A percentile compares a stretch with the other conserved stretches of the same genome.
Evolutionary conservation across 2,329 filamentous ascomycete species (phyloP).

Genomic region (Beauveria rudraprayagi): DNA sequence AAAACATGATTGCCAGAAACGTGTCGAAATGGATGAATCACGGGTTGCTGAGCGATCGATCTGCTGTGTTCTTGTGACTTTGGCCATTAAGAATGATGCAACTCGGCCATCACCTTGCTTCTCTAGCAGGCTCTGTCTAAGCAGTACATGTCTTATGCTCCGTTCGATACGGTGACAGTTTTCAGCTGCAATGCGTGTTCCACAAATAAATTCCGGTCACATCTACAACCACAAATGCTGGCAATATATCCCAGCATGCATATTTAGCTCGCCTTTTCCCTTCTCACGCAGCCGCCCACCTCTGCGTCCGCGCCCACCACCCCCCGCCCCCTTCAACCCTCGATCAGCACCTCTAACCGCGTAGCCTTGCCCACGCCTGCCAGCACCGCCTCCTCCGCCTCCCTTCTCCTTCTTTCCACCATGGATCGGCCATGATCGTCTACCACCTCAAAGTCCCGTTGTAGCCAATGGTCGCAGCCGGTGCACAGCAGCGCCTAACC

Average conservation of each 20-base stretch:
- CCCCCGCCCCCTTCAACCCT: constrained; percentile 11
- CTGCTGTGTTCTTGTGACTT: no score
- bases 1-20: no score
- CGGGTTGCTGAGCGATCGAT: not conserved
- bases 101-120: no score
- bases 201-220: no score
- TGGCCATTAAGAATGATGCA: no score
- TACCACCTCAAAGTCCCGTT: constrained; percentile 12
- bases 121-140: no score
- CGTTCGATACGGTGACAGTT: no score
- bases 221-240: constrained; percentile 9
- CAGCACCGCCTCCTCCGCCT: not conserved
- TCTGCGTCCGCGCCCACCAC: constrained; percentile 11
- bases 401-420: not conserved
- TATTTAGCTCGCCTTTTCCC: constrained; percentile 10
- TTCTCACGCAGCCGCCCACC: constrained; percentile 6
- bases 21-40: not conserved
- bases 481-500: constrained; percentile 14
- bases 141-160: no score
- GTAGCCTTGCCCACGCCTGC: constrained; percentile 16
- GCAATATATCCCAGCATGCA: constrained; percentile 1
- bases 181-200: not conserved
- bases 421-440: not conserved
- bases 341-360: constrained; percentile 16
- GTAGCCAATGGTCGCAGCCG: constrained; percentile 14